Evolutionary conservation across 306 rosid genomes (phyloP), one percentile per base, ranked within the genome.

Genomic region (Parietaria judaica): DNA sequence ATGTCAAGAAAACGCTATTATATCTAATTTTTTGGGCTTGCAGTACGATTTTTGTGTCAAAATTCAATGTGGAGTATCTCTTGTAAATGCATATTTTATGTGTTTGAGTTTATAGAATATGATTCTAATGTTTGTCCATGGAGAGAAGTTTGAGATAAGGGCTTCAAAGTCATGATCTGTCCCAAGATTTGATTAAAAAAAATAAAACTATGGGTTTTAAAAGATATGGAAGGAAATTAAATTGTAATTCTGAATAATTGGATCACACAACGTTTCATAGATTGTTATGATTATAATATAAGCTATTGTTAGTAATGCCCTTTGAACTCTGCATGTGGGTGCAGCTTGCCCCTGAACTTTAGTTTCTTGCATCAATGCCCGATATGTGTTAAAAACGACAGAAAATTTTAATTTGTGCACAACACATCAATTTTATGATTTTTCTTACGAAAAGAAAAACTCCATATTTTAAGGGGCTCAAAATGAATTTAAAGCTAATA

Each of bases 141-240:
- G 8, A 48, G 45, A 6, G 16, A 49, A 31, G 0, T 3, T 68
- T 16, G 8, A 36, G 31, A 23, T 23, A 23, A 49, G 47, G 15
- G 4, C 9, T 23, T 31, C 7, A 64, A n/a, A 58, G 36, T 45
- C 58, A 43, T 14, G 14, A 58, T 61, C 35, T 60, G 59, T 66
- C 8, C 76, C 39, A 49, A 7, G 58, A 16, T 58, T 64, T 15
- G 31, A 46, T 48, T 49, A 14, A 49, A 41, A n/a, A 47, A 39
- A 63, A 4, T n/a, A 23, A 23, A 23, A 0, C 2, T 23, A 23
- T 23, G 31, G 31, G 31, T 23, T 23, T 23, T 23, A 23, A 23
- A 23, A 23, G 1, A 23, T 23, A 23, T 23, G 31, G 31, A 23
- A 23, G 31, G 31, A 1, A 23, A 23, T 23, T 23, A 23, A 23